Percentiles rank a stretch among this genome's conserved stretches.
These are phyloP conservation scores for Lactarius hatsudake DNA, from an alignment of 768 basidiomycete species.

Conservation along the genomic window DNA sequence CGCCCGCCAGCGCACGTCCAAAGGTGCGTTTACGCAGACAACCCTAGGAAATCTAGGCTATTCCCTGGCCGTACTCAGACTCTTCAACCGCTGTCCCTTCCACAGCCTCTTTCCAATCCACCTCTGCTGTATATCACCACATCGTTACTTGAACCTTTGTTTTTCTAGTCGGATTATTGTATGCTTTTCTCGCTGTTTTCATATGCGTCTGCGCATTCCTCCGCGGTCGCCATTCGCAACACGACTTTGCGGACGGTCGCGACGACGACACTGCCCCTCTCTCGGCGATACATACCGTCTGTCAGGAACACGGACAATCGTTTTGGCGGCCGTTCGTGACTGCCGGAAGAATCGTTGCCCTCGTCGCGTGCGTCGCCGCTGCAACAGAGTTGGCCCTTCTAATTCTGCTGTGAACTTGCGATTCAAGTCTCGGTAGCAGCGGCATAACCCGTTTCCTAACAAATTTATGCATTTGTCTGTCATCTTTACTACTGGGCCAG, in stretches of 20 bases:
- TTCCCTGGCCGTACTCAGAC: conserved; percentile 66
- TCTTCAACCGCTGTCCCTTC: conserved; percentile 76
- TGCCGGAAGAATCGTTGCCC: conserved; percentile 68
- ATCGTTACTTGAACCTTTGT: neutral
- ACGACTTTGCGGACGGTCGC: conserved; percentile 70
- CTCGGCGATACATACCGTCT: conserved; percentile 50
- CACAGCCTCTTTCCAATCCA: conserved; percentile 43
- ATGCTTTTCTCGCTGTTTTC: conserved; percentile 56
- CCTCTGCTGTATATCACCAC: neutral
- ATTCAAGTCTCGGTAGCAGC: too few species aligned
- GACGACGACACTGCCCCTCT: conserved; percentile 26
- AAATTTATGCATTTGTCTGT: neutral
- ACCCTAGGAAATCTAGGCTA: conserved; percentile 71
- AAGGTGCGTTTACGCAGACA: conserved; percentile 77
- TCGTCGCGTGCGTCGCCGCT: conserved; percentile 58
- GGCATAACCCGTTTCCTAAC: too few species aligned
- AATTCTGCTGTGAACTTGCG: conserved; percentile 31
- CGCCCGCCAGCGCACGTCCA: conserved; percentile 77
- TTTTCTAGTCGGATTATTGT: conserved; percentile 54
- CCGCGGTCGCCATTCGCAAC: conserved; percentile 61
- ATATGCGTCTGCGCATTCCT: conserved; percentile 58
- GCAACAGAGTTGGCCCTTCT: conserved; percentile 64
- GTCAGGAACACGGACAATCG: conserved; percentile 57
- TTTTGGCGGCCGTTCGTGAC: conserved; percentile 79
- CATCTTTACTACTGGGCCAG: neutral